These are phyloP conservation scores for Salix brachista DNA, from an alignment of 345 rosid genomes.

Conservation along the genomic window DNA sequence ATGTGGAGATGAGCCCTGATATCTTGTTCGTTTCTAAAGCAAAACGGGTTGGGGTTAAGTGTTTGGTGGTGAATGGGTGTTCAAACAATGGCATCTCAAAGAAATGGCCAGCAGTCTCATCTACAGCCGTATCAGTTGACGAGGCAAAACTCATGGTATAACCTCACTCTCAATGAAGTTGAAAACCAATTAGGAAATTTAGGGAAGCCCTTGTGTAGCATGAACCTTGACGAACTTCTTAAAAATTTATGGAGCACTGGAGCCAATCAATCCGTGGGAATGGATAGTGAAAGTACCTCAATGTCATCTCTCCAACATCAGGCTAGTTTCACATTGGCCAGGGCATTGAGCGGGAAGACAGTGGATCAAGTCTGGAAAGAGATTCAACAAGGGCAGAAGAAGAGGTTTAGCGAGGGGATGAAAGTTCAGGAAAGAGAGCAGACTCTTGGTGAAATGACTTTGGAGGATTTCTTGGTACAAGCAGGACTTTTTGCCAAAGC, in stretches of 20 bases:
- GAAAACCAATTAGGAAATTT: constrained; percentile 37
- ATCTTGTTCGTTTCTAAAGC: too few species aligned
- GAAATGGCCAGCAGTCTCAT: constrained; percentile 40
- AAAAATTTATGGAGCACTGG: constrained; percentile 42
- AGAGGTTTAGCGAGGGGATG: constrained; percentile 34
- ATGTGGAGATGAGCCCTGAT: background rate
- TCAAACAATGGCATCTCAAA: constrained; percentile 55
- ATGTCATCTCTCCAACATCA: constrained; percentile 39
- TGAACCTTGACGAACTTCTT: constrained; percentile 62
- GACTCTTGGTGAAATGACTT: constrained; percentile 41
- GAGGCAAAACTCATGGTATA: constrained; percentile 46
- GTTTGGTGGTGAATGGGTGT: constrained; percentile 45
- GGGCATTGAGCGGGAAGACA: constrained; percentile 52
- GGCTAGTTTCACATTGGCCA: constrained; percentile 40
- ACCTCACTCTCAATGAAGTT: constrained; percentile 44
- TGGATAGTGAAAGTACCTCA: constrained; percentile 15
- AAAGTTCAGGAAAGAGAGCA: constrained; percentile 26
- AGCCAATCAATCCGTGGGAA: constrained; percentile 26
- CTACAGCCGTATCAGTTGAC: constrained; percentile 29
- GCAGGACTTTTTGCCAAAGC: constrained; percentile 54
- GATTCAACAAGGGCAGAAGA: constrained; percentile 47
- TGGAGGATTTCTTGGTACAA: constrained; percentile 65
- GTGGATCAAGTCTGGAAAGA: constrained; percentile 65
- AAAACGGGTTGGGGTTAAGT: background rate
- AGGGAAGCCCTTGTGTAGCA: constrained; percentile 50